Evolutionary conservation across 768 basidiomycete genomes (phyloP), one percentile per base, ranked within the genome.

Genomic region (Rickenella mellea): DNA sequence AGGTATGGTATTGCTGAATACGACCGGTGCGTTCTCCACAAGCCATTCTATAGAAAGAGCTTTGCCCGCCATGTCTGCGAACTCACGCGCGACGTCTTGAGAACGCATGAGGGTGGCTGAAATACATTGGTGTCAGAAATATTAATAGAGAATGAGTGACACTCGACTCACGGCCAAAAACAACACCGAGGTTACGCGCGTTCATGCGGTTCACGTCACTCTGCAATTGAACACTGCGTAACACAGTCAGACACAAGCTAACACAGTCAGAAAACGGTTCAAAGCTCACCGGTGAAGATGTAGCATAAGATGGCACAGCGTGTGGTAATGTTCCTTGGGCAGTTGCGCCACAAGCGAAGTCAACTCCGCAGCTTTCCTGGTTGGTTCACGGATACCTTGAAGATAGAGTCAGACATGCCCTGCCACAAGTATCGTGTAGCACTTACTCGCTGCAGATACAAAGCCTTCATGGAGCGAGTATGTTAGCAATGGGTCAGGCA

Each of bases 11-110:
- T n/a, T 45, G 9, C 45, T 52, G 52, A 74, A 74, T 51, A 85
- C 64, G 20, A 60, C 59, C 29, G 69, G 72, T 10, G 88, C 88
- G 55, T 94, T 84, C 57, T 97, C 92, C 46, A 98, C 79, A 49
- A 97, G 76, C 85, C 92, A 96, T 60, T 96, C 91, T 39, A 99
- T 71, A 53, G 84, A 78, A 45, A 92, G 73, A 5, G 94, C 89
- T 63, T 94, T 97, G 41, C 90, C 89, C 6, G 89, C 93, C 88
- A 98, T 98, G 60, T 99, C 94, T 54, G 80, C 84, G 65, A 97
- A 97, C 65, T 98, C 96, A 14, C 87, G 78, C 21, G 73, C 71
- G 3, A 84, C 80, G 57, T 93, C 84, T 26, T 76, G 74, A 6
- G 94, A 93, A 53, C 87, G 78, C 82, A 97, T 88, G 15, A 99